Evolutionary conservation across 768 basidiomycete genomes (phyloP).

Genomic region (Ramaria sp.): DNA sequence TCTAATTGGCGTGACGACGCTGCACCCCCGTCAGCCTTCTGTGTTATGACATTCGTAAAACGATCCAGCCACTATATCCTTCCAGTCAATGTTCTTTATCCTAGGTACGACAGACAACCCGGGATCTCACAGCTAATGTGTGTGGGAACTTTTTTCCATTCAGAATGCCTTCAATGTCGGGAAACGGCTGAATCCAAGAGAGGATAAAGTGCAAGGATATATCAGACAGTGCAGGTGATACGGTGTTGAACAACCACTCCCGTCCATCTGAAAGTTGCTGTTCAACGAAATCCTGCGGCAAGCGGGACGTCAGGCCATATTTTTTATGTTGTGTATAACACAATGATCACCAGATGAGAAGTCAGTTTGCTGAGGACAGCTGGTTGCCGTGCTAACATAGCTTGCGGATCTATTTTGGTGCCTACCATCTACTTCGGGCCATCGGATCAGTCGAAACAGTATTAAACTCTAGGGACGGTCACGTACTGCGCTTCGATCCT

Average conservation of each 20-base stretch:
- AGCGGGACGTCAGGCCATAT: too few species aligned
- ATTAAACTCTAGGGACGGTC: background rate
- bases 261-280: slow-evolving; percentile 41
- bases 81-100: background rate
- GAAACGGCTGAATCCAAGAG: slow-evolving; percentile 31
- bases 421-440: slow-evolving; percentile 17
- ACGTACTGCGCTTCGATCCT: slow-evolving; percentile 39
- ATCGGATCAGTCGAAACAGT: slow-evolving; percentile 16
- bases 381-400: slow-evolving; percentile 23
- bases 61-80: background rate
- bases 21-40: background rate
- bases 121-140: slow-evolving; percentile 27
- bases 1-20: background rate
- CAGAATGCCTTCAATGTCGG: slow-evolving; percentile 25
- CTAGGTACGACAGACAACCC: background rate
- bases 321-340: too few species aligned
- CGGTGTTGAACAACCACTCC: slow-evolving; percentile 49
- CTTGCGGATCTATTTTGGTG: slow-evolving; percentile 28
- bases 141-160: slow-evolving; percentile 29
- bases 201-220: slow-evolving; percentile 40
- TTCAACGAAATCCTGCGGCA: slow-evolving; percentile 24
- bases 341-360: slow-evolving; percentile 32
- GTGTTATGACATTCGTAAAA: background rate
- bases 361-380: slow-evolving; percentile 29
- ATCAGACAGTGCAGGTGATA: slow-evolving; percentile 40